Base-by-base conservation (phyloP, 2,329 filamentous ascomycete species). In the Fusarium devonianum region DNA sequence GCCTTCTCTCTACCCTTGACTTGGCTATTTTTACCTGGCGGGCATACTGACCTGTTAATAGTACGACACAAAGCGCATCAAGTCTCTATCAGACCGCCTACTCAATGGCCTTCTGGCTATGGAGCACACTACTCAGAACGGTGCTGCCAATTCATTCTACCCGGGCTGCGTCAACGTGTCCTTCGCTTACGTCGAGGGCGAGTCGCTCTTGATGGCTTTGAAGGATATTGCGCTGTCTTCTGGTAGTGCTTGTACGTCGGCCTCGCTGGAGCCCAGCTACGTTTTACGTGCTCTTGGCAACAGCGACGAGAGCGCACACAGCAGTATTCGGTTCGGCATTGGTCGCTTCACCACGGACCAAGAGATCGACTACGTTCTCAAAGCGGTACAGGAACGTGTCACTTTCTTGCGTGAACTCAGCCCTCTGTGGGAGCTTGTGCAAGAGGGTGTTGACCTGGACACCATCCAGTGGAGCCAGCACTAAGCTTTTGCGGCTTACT, bases 391-490 rank as follows among this genome's bases (percentile, higher is more conserved):
- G 71, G 90, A 96, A 70, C 85, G 94, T 41, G 94, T 99, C 32
- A 88, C 85, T 12, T 97, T 97, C 80, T 78, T 99, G 66, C 85
- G 94, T 65, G 94, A 99, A 76, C 79, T 99, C 61, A 97, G 92
- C 70, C 94, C 94, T 28, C 77, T 99, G 48, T 99, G 94, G 94
- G 94, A 99, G 75, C 76, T 99, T 59, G 94, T 99, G 10, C 94
- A 99, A 75, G 94, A 99, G 72, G 94, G 94, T 12, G 84, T 99
- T 58, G 94, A 96, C 69, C 77, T 99, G 62, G 90, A 95, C 74
- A 96, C 91, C 32, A 99, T 99, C 67, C 88, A 99, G 75, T 99
- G 94, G 94, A 96, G 89, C 70, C 92, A 97, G 78, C 94, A 99
- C 74, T 97, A 78, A 82, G 51, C 6, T 29, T 18, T 21, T 42